Evolutionary conservation across 1,284 basidiomycete species (phyloP).

Genomic region (Ustilago cynodontis): DNA sequence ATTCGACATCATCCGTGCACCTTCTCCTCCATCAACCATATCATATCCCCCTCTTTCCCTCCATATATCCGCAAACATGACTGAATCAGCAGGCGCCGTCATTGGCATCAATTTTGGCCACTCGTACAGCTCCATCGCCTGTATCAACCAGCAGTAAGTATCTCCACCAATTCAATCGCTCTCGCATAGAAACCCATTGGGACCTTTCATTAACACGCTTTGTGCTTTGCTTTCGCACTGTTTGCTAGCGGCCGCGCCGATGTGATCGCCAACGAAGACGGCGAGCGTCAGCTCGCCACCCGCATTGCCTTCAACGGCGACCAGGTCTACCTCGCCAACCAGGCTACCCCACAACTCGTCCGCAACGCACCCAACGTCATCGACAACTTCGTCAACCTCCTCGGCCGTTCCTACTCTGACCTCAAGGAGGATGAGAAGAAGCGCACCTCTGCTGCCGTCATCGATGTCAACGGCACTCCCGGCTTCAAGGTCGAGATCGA

Average conservation of each 20-base stretch:
- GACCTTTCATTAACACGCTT: constrained; percentile 6
- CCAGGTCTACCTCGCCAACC: constrained; percentile 87
- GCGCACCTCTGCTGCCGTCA: constrained; percentile 87
- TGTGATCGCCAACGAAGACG: constrained; percentile 96
- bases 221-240: neutral
- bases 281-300: constrained; percentile 96
- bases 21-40: constrained; percentile 6
- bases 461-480: constrained; percentile 74
- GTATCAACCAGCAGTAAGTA: constrained; percentile 87
- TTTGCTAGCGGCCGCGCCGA: constrained; percentile 63
- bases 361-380: constrained; percentile 96
- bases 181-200: neutral
- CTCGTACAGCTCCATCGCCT: constrained; percentile 92
- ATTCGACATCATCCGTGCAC: constrained; percentile 6
- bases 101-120: constrained; percentile 98
- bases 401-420: constrained; percentile 89
- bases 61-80: constrained; percentile 46
- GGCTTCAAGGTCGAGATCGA: constrained; percentile 81
- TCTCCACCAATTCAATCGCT: neutral
- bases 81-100: constrained; percentile 70
- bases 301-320: constrained; percentile 86
- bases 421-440: constrained; percentile 77
- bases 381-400: constrained; percentile 89
- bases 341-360: constrained; percentile 92
- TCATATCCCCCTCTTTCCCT: neutral